Conservation (phyloP, 139 green algal species). For the Chlamydomonas sp. region DNA sequence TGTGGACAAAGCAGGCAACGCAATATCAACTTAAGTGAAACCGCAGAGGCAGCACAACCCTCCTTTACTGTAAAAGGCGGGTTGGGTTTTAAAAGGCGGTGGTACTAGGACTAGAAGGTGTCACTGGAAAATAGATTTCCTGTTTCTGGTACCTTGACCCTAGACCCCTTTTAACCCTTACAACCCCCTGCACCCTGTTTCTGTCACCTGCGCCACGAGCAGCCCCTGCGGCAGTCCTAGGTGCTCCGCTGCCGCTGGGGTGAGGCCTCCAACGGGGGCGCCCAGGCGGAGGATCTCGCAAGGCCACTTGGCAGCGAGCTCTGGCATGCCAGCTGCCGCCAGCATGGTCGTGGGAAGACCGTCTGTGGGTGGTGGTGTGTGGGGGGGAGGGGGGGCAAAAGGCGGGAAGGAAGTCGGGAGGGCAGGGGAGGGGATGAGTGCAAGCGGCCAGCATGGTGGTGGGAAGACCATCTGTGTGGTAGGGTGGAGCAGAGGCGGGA, state of each 20-base stretch:
- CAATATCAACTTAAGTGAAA: background rate
- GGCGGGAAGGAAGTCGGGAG: background rate
- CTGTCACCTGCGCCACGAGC: constrained; percentile 48
- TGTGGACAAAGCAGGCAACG: too few relatives aligned
- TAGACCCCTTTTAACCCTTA: too few relatives aligned
- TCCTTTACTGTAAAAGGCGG: too few relatives aligned
- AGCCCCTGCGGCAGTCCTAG: constrained; percentile 55
- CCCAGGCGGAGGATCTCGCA: constrained; percentile 50
- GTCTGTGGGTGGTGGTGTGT: background rate
- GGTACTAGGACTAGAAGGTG: too few relatives aligned
- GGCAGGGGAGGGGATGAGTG: background rate
- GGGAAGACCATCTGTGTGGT: background rate
- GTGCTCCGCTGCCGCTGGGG: constrained; percentile 42
- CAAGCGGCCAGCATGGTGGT: background rate
- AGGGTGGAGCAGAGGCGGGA: background rate
- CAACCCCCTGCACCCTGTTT: too few relatives aligned
- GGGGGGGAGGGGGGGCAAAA: background rate
- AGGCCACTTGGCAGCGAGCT: constrained; percentile 61
- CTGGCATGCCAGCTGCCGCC: constrained; percentile 35
- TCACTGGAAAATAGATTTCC: too few relatives aligned
- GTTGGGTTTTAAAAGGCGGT: too few relatives aligned
- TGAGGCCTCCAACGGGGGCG: constrained; percentile 56
- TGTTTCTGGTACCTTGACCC: too few relatives aligned
- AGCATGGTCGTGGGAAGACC: constrained; percentile 27
- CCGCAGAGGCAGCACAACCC: too few relatives aligned